Percentiles rank a stretch among this genome's conserved stretches.
phyloP scores from a whole-genome alignment of 2,329 filamentous ascomycete species.

The Balansia obtecta region DNA sequence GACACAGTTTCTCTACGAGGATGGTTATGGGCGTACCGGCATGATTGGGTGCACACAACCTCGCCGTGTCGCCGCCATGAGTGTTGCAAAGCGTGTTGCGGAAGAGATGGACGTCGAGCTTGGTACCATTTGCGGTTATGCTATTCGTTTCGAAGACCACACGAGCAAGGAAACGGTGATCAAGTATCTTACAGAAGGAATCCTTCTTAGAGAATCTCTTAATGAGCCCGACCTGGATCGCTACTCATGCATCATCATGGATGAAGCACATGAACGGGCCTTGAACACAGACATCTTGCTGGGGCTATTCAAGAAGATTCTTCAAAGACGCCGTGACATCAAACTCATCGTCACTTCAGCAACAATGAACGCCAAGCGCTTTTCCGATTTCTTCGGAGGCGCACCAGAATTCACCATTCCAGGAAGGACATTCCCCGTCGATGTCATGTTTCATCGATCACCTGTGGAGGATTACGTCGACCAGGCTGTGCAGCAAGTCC shows the following conservation, averaged over 20 bases:
- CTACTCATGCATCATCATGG: slow-evolving; percentile 99
- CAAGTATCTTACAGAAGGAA: slow-evolving; percentile 99
- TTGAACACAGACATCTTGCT: slow-evolving; percentile 95
- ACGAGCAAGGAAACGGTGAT: slow-evolving; percentile 91
- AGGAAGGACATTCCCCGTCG: slow-evolving; percentile 90
- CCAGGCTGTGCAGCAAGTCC: slow-evolving; percentile 86
- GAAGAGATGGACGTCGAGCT: slow-evolving; percentile 96
- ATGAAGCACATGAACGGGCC: slow-evolving; percentile 94
- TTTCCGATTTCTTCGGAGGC: slow-evolving; percentile 90
- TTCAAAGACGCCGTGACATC: slow-evolving; percentile 76
- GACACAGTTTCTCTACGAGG: slow-evolving; percentile 91
- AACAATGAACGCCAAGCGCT: slow-evolving; percentile 95
- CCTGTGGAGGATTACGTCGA: slow-evolving; percentile 98
- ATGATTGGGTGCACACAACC: slow-evolving; percentile 97
- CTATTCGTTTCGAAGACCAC: slow-evolving; percentile 96
- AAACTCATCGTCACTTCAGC: slow-evolving; percentile 97
- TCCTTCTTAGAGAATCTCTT: slow-evolving; percentile 82
- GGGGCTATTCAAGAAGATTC: slow-evolving; percentile 94
- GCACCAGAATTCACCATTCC: slow-evolving; percentile 96
- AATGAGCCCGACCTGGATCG: slow-evolving; percentile 87
- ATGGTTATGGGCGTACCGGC: slow-evolving; percentile 77
- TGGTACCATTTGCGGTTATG: slow-evolving; percentile 82
- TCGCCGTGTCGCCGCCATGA: slow-evolving; percentile 94
- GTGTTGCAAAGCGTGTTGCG: slow-evolving; percentile 92
- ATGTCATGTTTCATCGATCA: slow-evolving; percentile 88